phyloP scores from a whole-genome alignment of 768 basidiomycete species.

The Terana coerulea region DNA sequence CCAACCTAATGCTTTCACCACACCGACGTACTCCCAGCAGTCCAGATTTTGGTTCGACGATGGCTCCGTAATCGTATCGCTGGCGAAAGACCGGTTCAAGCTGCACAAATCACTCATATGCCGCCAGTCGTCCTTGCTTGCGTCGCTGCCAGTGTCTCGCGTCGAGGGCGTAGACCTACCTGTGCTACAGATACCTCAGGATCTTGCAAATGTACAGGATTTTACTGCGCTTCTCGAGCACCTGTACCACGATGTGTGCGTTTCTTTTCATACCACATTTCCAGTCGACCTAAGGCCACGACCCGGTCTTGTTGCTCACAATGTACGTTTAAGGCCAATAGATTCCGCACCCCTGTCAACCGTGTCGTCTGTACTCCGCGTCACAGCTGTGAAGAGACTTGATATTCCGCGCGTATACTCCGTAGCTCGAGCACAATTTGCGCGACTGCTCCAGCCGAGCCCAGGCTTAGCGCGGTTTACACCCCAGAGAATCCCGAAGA shows the following conservation, averaged over 20 bases:
- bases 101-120: conserved; percentile 51
- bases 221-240: conserved; percentile 56
- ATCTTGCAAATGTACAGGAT: conserved; percentile 37
- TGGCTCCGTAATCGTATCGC: conserved; percentile 51
- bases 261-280: too few species aligned
- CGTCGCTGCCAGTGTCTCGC: conserved; percentile 9
- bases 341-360: conserved; percentile 38
- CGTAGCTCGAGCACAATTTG: conserved; percentile 39
- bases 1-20: too few species aligned
- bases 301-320: background rate
- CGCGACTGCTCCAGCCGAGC: conserved; percentile 41
- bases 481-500: conserved; percentile 44
- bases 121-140: conserved; percentile 42
- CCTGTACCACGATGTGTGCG: conserved; percentile 66
- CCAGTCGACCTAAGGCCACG: too few species aligned
- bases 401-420: conserved; percentile 53
- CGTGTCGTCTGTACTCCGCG: conserved; percentile 54
- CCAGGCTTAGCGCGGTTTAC: conserved; percentile 29
- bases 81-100: conserved; percentile 46
- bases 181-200: conserved; percentile 32
- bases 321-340: conserved; percentile 42
- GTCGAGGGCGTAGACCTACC: conserved; percentile 1
- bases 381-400: conserved; percentile 51
- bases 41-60: conserved; percentile 64
- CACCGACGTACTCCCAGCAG: background rate